phyloP scores from a whole-genome alignment of 768 basidiomycete genomes.

The Phanerochaete carnosa region DNA sequence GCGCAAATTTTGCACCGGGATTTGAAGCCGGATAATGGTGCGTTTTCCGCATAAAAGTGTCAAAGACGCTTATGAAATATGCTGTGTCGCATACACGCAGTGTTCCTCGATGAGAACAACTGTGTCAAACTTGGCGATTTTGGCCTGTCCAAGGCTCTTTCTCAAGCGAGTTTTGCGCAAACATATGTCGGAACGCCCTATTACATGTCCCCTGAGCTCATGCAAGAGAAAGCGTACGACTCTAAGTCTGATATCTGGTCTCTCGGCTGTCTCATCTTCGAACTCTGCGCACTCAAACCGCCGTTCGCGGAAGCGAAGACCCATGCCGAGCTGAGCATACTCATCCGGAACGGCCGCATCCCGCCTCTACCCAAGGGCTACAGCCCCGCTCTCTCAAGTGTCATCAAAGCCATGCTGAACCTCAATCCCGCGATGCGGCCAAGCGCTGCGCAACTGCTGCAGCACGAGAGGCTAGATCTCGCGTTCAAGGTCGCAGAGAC shows the following conservation, averaged over 20 bases:
- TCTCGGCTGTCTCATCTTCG: slow-evolving; percentile 93
- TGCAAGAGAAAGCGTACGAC: slow-evolving; percentile 97
- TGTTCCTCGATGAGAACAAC: slow-evolving; percentile 84
- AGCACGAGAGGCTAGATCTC: slow-evolving; percentile 73
- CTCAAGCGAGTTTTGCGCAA: slow-evolving; percentile 84
- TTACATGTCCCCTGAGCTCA: slow-evolving; percentile 98
- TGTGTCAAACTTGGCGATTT: slow-evolving; percentile 97
- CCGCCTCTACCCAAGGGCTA: slow-evolving; percentile 86
- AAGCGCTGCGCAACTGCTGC: slow-evolving; percentile 74
- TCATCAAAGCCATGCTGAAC: slow-evolving; percentile 86
- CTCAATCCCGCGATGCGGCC: slow-evolving; percentile 87
- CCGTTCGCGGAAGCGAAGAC: slow-evolving; percentile 94
- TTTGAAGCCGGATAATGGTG: slow-evolving; percentile 96
- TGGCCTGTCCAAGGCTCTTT: slow-evolving; percentile 89
- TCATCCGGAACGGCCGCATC: slow-evolving; percentile 86
- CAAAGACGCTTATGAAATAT: neutral
- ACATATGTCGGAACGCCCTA: slow-evolving; percentile 99
- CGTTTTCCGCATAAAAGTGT: slow-evolving; percentile 19
- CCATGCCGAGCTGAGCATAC: slow-evolving; percentile 77
- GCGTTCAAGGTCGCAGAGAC: slow-evolving; percentile 72
- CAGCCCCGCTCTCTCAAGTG: slow-evolving; percentile 62
- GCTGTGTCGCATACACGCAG: slow-evolving; percentile 43
- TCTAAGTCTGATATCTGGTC: slow-evolving; percentile 99
- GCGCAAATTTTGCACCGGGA: slow-evolving; percentile 90
- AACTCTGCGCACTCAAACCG: slow-evolving; percentile 90